These are phyloP conservation scores for Basidiobolus heterosporus DNA, from an alignment of 371 early-diverging fungal genomes.

Conservation along the genomic window DNA sequence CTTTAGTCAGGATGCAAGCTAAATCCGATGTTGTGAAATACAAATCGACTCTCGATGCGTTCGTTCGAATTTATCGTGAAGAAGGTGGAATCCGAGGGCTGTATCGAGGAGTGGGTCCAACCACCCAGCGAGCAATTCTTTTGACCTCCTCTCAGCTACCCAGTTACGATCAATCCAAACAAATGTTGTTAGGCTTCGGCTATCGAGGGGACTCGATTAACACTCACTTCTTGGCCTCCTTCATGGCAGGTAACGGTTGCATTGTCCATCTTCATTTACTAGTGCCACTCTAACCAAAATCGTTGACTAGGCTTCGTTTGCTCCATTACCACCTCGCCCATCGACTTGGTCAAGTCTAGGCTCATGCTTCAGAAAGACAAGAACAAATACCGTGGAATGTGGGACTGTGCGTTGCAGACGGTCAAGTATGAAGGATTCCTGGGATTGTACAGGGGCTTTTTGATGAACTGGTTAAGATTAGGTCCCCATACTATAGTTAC, in stretches of 20 bases:
- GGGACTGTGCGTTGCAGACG: constrained; percentile 16
- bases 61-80: constrained; percentile 11
- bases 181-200: constrained; percentile 12
- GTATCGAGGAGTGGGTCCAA: constrained; percentile 14
- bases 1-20: constrained; percentile 1
- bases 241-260: constrained; percentile 3
- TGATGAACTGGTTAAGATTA: constrained; percentile 20
- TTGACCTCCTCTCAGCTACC: constrained; percentile 29
- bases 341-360: constrained; percentile 26
- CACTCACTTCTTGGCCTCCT: constrained; percentile 7
- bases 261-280: no score
- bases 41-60: constrained; percentile 12
- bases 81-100: constrained; percentile 16
- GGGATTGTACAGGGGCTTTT: constrained; percentile 21
- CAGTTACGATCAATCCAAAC: constrained; percentile 27
- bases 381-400: constrained; percentile 7
- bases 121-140: constrained; percentile 19
- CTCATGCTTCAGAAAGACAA: constrained; percentile 26
- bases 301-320: constrained; percentile 13
- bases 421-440: constrained; percentile 14
- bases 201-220: constrained; percentile 9
- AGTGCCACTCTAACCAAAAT: background rate
- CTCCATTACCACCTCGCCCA: constrained; percentile 21
- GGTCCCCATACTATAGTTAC: constrained; percentile 25
- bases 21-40: constrained; percentile 9